Conservation (phyloP, 306 rosid genomes). For the Prunus campanulata region DNA sequence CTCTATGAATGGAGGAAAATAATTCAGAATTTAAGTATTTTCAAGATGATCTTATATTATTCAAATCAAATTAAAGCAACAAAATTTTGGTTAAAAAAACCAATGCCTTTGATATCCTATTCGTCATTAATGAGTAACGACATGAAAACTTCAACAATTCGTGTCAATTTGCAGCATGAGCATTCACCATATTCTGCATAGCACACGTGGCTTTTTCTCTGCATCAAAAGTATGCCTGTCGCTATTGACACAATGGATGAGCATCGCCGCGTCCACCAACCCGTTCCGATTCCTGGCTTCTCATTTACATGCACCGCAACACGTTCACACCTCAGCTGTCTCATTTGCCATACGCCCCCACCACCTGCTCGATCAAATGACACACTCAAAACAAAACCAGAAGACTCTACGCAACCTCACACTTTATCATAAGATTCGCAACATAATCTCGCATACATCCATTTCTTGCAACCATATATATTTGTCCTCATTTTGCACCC, state of each 20-base stretch:
- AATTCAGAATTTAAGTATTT: too few relatives aligned
- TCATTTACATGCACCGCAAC: slow-evolving; percentile 25
- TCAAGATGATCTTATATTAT: too few relatives aligned
- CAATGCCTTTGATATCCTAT: too few relatives aligned
- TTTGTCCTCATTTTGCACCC: background rate
- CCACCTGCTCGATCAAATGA: background rate
- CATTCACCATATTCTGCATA: background rate
- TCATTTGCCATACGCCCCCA: background rate
- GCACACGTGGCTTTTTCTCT: background rate
- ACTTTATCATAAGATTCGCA: background rate
- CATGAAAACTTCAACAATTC: background rate
- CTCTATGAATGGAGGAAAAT: too few relatives aligned
- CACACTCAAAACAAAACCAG: background rate
- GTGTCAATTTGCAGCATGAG: background rate
- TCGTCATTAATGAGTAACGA: too few relatives aligned
- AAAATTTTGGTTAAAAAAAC: too few relatives aligned
- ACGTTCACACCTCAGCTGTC: slow-evolving; percentile 14
- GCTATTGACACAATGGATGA: background rate
- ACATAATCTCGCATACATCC: background rate
- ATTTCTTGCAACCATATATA: background rate
- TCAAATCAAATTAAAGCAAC: background rate
- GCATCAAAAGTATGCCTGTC: background rate
- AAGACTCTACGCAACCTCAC: background rate
- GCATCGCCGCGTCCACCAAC: slow-evolving; percentile 31
- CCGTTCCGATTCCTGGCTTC: background rate